Evolutionary conservation across 495 filamentous ascomycete species (phyloP).

Genomic region (Xylaria venustula): DNA sequence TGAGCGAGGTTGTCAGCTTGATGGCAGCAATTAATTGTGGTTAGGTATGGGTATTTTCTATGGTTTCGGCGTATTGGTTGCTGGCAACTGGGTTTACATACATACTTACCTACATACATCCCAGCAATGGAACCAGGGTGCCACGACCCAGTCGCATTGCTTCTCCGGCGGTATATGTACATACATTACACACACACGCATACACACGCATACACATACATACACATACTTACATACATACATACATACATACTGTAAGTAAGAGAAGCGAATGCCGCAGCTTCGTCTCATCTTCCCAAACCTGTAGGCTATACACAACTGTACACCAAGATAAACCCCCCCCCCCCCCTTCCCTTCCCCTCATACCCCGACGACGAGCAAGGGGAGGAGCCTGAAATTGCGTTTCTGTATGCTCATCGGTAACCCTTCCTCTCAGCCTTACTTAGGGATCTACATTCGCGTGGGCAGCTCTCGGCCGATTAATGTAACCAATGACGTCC

Average conservation of each 20-base stretch:
- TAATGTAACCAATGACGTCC: conserved; percentile 12
- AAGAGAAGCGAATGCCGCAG: not conserved
- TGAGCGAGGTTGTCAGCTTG: not conserved
- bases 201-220: too few species aligned
- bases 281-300: not conserved
- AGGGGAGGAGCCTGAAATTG: not conserved
- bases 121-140: not conserved
- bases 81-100: not conserved
- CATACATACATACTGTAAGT: not conserved
- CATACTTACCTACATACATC: not conserved
- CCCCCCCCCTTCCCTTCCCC: too few species aligned
- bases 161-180: not conserved
- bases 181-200: too few species aligned
- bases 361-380: not conserved
- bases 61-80: not conserved
- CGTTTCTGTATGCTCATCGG: not conserved
- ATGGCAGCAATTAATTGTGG: too few species aligned
- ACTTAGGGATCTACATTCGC: conserved; percentile 6
- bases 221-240: too few species aligned
- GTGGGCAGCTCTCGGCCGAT: not conserved
- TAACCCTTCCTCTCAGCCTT: conserved; percentile 7
- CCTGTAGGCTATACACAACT: too few species aligned
- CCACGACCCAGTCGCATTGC: not conserved
- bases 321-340: too few species aligned
- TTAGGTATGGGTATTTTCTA: too few species aligned